Conservation (phyloP, 202 grass and related monocot species). For the Setaria italica region DNA sequence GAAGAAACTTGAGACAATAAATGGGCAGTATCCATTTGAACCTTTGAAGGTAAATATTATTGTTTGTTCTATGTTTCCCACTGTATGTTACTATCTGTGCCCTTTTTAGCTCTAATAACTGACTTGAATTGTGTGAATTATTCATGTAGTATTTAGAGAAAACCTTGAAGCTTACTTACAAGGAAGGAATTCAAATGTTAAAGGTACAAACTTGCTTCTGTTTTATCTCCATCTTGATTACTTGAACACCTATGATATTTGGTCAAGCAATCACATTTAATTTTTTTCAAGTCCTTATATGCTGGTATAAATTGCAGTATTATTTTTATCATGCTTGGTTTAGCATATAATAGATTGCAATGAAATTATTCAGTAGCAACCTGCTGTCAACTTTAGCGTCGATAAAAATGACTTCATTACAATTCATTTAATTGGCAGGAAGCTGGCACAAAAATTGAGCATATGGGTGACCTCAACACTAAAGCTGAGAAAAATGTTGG, state of each 20-base stretch:
- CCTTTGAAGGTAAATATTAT: conserved; percentile 68
- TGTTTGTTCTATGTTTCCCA: background rate
- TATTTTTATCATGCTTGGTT: no score
- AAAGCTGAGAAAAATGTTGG: conserved; percentile 88
- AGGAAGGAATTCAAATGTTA: conserved; percentile 86
- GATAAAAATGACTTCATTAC: background rate
- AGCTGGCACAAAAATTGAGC: conserved; percentile 80
- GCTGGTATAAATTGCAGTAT: no score
- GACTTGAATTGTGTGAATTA: conserved; percentile 22
- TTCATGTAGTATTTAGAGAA: conserved; percentile 73
- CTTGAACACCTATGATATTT: background rate
- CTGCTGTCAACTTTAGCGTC: background rate
- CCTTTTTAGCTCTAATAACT: background rate
- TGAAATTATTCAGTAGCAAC: no score
- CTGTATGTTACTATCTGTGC: background rate
- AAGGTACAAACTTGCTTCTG: conserved; percentile 55
- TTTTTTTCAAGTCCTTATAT: no score
- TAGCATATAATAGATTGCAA: no score
- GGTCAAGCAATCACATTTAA: no score
- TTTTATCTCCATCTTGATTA: background rate
- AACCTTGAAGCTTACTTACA: conserved; percentile 76
- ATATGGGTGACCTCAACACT: conserved; percentile 85
- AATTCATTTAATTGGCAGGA: conserved; percentile 55
- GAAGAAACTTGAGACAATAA: conserved; percentile 82
- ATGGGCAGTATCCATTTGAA: conserved; percentile 87